phyloP scores from a whole-genome alignment of 1,284 basidiomycete genomes.

The Flammula alnicola region DNA sequence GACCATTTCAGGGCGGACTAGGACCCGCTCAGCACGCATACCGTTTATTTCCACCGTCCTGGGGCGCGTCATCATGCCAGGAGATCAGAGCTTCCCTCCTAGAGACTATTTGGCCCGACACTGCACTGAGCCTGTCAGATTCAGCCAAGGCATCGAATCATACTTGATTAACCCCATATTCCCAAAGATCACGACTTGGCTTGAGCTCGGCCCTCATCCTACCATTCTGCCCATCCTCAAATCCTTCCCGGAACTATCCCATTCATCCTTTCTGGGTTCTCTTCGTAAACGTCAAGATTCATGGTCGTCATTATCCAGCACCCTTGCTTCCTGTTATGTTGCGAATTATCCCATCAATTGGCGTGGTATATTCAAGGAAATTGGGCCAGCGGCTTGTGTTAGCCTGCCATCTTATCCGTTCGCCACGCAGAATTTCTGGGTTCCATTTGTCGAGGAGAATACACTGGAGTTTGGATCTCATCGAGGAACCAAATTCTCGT shows the following conservation, averaged over 20 bases:
- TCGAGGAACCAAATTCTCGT: conserved; percentile 35
- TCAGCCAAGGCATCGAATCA: conserved; percentile 51
- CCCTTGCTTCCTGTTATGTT: conserved; percentile 54
- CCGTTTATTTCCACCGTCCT: conserved; percentile 64
- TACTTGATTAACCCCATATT: conserved; percentile 37
- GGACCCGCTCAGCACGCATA: conserved; percentile 51
- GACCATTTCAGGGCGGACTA: conserved; percentile 40
- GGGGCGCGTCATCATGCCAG: conserved; percentile 56
- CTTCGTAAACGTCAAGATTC: conserved; percentile 49
- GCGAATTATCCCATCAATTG: conserved; percentile 50
- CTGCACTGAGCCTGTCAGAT: conserved; percentile 62
- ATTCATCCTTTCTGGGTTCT: conserved; percentile 48
- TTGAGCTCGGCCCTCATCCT: conserved; percentile 70
- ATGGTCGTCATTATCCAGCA: conserved; percentile 48
- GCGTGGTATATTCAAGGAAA: conserved; percentile 57
- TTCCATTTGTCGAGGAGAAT: conserved; percentile 44
- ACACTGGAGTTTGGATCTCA: not conserved
- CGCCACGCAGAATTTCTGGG: conserved; percentile 59
- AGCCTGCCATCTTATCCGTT: conserved; percentile 70
- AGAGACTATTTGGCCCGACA: conserved; percentile 62
- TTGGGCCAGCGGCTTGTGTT: conserved; percentile 43
- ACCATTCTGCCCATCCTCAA: conserved; percentile 60
- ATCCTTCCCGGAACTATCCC: conserved; percentile 39
- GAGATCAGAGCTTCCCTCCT: conserved; percentile 52
- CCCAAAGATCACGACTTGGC: conserved; percentile 45